phyloP scores from a whole-genome alignment of 352 stramenopile genomes.

The Phytophthora ohioensis region DNA sequence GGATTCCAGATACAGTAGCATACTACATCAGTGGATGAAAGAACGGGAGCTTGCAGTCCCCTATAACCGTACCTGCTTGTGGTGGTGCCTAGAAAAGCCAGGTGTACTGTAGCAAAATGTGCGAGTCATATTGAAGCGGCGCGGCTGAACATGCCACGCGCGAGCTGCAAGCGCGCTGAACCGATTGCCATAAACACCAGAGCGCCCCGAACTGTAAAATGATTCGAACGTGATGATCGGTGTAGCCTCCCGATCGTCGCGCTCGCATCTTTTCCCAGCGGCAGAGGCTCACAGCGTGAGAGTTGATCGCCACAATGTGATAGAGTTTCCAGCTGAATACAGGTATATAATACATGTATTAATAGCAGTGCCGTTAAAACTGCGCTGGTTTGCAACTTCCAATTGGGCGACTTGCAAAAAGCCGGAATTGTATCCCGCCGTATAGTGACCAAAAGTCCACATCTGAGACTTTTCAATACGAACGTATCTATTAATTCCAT shows the following conservation, averaged over 20 bases:
- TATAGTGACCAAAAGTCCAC: slow-evolving; percentile 1
- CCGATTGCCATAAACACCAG: slow-evolving; percentile 16
- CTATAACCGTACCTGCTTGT: too few species aligned
- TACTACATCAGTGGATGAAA: neutral
- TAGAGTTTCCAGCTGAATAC: neutral
- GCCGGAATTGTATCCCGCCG: slow-evolving; percentile 15
- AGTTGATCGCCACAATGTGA: slow-evolving; percentile 10
- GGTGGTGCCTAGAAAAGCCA: neutral
- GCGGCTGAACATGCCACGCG: slow-evolving; percentile 11
- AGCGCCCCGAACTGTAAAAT: slow-evolving; percentile 15
- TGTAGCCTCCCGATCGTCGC: slow-evolving; percentile 25
- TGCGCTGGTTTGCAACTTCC: slow-evolving; percentile 1
- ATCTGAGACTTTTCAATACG: slow-evolving; percentile 16
- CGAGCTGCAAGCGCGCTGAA: slow-evolving; percentile 9
- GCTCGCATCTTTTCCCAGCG: slow-evolving; percentile 31
- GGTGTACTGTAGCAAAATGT: neutral
- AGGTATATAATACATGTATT: neutral
- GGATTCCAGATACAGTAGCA: too few species aligned
- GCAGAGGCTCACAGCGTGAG: slow-evolving; percentile 17
- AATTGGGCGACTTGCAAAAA: slow-evolving; percentile 12
- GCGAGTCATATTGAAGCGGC: neutral
- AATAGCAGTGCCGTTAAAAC: neutral
- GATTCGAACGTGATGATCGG: slow-evolving; percentile 26
- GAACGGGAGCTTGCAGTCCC: neutral
- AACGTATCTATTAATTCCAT: slow-evolving; percentile 16